Base-by-base conservation (phyloP, 2,329 filamentous ascomycete genomes). In the Magnaporthiopsis incrustans region DNA sequence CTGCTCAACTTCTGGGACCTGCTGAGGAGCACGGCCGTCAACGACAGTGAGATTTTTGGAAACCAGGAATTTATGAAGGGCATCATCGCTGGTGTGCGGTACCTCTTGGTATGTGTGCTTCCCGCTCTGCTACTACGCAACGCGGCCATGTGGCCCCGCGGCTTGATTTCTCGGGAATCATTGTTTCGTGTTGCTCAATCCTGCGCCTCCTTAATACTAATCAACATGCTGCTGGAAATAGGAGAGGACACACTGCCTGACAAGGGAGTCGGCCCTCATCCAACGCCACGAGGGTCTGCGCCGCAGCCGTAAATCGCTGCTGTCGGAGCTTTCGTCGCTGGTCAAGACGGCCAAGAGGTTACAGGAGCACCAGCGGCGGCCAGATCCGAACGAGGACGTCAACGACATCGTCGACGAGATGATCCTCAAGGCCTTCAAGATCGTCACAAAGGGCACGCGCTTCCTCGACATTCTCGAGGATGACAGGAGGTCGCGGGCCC, bases 11-110 rank as follows among this genome's bases (percentile, higher is more conserved):
- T 98, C 67, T 97, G 93, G 93, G 93, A 97, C 73, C 79, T 96
- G 63, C 83, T 97, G 69, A 84, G 90, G 70, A 91, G 89, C 71
- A 90, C 90, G 38, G 87, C 87, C 27, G 85, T 89, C 63, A 89
- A 88, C 63, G 90, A 92, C 70, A 82, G 87, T 63, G 85, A 89
- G 69, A 88, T 93, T 61, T 96, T 97, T 73, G 86, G 89, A 60
- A 93, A 93, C 74, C 92, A 97, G 73, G 93, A 97, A 73, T 95
- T 96, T 73, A 94, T 97, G 82, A 89, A 92, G 76, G 92, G 91
- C 30, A 89, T 97, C 72, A 96, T 98, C 71, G 93, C 92, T 11
- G 95, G 95, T 38, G 94, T 98, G 64, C 87, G 95, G 60, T 93
- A 89, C 77, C 83, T 99, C 57, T 76, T 99, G 75, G 92, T 96